Evolutionary conservation across 441 rosid species (phyloP).

Genomic region (Arabidopsis hybrid): DNA sequence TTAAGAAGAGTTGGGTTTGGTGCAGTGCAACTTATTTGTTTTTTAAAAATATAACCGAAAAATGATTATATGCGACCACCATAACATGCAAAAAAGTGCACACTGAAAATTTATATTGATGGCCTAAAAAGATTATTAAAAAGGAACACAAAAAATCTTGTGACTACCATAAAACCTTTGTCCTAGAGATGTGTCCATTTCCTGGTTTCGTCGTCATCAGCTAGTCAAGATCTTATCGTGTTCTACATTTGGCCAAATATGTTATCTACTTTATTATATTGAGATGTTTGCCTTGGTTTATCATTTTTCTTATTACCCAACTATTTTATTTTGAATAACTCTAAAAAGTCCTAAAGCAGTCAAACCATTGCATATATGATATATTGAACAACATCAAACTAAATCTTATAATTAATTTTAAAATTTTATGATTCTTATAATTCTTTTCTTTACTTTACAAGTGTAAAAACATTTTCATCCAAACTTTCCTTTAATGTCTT

Average conservation of each 20-base stretch:
- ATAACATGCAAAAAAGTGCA: neutral
- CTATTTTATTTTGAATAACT: neutral
- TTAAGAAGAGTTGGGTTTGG: neutral
- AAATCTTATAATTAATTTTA: neutral
- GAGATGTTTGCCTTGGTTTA: neutral
- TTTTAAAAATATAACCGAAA: neutral
- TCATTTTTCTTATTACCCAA: neutral
- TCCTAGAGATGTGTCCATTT: constrained; percentile 10
- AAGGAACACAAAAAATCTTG: neutral
- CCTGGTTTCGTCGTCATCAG: constrained; percentile 4
- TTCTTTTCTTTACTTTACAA: too few species aligned
- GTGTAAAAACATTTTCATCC: too few species aligned
- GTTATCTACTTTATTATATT: neutral
- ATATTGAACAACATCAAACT: neutral
- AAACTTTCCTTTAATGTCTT: too few species aligned
- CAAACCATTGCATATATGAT: too few species aligned
- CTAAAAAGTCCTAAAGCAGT: too few species aligned
- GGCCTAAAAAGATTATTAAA: neutral
- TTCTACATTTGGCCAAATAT: constrained; percentile 34
- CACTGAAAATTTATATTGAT: neutral
- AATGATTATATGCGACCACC: neutral
- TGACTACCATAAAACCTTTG: constrained; percentile 22
- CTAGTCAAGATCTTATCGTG: neutral
- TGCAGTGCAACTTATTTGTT: neutral
- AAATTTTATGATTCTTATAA: too few species aligned